Conservation (phyloP, 2,329 filamentous ascomycete genomes). For the Phyllosticta ampelicida region DNA sequence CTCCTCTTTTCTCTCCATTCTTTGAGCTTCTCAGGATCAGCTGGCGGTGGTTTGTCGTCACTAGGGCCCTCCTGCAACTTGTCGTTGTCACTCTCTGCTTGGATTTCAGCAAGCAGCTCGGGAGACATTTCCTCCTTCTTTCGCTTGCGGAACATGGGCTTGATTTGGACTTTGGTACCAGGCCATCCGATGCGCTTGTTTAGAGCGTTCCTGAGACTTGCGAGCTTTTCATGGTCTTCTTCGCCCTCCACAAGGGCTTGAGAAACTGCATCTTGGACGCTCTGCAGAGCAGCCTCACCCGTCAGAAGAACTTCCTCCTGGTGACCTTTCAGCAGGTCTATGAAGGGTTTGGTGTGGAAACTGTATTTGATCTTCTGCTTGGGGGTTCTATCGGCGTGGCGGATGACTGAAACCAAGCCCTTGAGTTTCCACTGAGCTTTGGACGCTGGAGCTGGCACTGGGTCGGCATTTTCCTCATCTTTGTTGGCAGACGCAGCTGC, state of each 20-base stretch:
- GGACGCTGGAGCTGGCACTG: slow-evolving; percentile 43
- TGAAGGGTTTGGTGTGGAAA: slow-evolving; percentile 92
- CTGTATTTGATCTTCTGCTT: slow-evolving; percentile 99
- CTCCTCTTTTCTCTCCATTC: slow-evolving; percentile 36
- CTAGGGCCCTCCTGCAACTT: neutral
- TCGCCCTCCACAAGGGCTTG: slow-evolving; percentile 65
- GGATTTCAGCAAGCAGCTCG: slow-evolving; percentile 15
- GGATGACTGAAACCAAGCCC: slow-evolving; percentile 90
- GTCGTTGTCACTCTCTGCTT: slow-evolving; percentile 16
- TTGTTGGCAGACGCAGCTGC: slow-evolving; percentile 12
- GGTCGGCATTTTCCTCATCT: slow-evolving; percentile 19
- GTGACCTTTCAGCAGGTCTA: slow-evolving; percentile 86
- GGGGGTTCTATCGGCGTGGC: slow-evolving; percentile 91
- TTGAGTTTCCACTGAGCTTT: slow-evolving; percentile 98
- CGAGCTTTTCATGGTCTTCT: slow-evolving; percentile 82
- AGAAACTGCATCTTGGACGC: slow-evolving; percentile 81
- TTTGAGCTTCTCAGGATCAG: slow-evolving; percentile 14
- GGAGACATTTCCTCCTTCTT: slow-evolving; percentile 50
- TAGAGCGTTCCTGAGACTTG: slow-evolving; percentile 71
- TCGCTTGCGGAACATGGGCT: slow-evolving; percentile 95
- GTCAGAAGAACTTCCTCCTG: slow-evolving; percentile 93
- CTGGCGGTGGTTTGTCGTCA: neutral
- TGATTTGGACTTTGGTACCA: slow-evolving; percentile 97
- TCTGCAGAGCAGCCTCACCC: slow-evolving; percentile 77
- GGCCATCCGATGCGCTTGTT: slow-evolving; percentile 89